phyloP scores from a whole-genome alignment of 306 rosid genomes.

The Mimosa pudica region DNA sequence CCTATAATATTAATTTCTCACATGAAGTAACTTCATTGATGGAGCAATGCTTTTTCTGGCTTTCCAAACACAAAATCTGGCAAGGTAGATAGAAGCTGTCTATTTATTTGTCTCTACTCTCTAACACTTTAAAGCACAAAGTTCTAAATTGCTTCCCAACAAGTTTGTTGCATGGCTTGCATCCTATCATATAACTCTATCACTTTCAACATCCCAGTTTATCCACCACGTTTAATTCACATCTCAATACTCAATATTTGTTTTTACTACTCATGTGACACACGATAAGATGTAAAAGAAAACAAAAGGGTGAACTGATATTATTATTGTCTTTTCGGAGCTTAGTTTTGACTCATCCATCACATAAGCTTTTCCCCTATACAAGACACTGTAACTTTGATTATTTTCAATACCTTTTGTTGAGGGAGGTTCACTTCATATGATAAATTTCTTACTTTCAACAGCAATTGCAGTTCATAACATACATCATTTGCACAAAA shows the following conservation, averaged over 20 bases:
- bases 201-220: not conserved
- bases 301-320: not conserved
- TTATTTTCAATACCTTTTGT: not conserved
- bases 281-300: not conserved
- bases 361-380: too few relatives aligned
- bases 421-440: not conserved
- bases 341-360: not conserved
- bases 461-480: not conserved
- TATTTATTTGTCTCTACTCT: constrained; percentile 9
- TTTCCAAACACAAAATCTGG: not conserved
- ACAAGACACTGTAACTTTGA: too few relatives aligned
- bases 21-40: not conserved
- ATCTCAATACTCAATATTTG: too few relatives aligned
- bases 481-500: constrained; percentile 1
- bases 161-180: constrained; percentile 32
- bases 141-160: constrained; percentile 37
- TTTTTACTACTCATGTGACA: not conserved
- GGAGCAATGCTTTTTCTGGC: not conserved
- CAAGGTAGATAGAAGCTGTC: not conserved
- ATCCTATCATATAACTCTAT: not conserved
- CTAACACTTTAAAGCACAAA: too few relatives aligned
- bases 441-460: not conserved
- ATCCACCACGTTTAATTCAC: not conserved
- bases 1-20: not conserved
- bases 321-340: not conserved